These are phyloP conservation scores for Podaxis sp. DNA, from an alignment of 768 basidiomycete species.

Conservation along the genomic window DNA sequence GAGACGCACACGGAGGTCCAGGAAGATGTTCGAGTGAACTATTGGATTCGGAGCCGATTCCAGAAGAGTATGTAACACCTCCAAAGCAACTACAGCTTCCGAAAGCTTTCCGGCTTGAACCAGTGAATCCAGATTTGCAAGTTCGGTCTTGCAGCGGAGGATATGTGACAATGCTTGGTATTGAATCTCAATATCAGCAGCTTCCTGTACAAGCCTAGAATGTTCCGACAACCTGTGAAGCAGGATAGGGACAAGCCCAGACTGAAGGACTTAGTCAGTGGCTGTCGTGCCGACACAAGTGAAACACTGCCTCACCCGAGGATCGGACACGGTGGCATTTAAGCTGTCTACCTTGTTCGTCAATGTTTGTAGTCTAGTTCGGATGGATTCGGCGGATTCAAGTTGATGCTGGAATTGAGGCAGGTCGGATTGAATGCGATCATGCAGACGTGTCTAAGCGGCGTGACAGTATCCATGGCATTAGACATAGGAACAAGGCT, in stretches of 20 bases:
- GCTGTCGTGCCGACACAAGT: conserved; percentile 9
- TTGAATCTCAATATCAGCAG: conserved; percentile 50
- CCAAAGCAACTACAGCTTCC: conserved; percentile 52
- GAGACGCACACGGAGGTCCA: conserved; percentile 56
- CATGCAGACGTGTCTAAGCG: conserved; percentile 63
- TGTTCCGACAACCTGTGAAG: conserved; percentile 57
- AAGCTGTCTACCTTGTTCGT: conserved; percentile 52
- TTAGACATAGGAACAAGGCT: background rate
- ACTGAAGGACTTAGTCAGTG: conserved; percentile 37
- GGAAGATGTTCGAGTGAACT: conserved; percentile 46
- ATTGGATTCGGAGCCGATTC: conserved; percentile 49
- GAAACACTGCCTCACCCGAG: conserved; percentile 45
- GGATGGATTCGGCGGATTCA: conserved; percentile 60
- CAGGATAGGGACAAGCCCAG: conserved; percentile 64
- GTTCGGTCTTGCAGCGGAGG: conserved; percentile 45
- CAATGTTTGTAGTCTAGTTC: conserved; percentile 53
- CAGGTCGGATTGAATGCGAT: conserved; percentile 65
- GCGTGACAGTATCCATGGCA: conserved; percentile 17
- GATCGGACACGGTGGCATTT: conserved; percentile 47
- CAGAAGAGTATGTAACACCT: conserved; percentile 42
- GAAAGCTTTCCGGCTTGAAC: conserved; percentile 60
- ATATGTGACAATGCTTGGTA: conserved; percentile 56
- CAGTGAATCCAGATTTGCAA: conserved; percentile 42
- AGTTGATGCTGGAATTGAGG: conserved; percentile 65
- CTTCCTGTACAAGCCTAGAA: conserved; percentile 59